These are phyloP conservation scores for Mycena olivaceomarginata DNA, from an alignment of 768 basidiomycete species.

Conservation along the genomic window DNA sequence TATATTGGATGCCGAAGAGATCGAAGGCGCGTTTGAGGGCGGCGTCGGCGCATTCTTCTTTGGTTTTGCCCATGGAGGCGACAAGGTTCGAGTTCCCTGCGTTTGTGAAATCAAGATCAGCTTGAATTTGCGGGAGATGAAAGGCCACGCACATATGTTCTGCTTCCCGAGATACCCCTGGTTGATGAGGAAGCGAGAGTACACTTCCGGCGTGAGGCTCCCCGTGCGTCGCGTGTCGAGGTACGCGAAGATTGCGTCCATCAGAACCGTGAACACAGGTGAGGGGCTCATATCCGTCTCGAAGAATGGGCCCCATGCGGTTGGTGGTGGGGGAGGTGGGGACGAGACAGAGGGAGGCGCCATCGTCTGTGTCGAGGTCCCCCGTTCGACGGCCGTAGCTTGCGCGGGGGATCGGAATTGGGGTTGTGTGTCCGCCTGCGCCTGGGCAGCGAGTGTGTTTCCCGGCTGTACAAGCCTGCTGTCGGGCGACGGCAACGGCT, in stretches of 20 bases:
- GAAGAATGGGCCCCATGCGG: slow-evolving; percentile 39
- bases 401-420: no score
- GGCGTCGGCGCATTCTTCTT: slow-evolving; percentile 39
- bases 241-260: slow-evolving; percentile 41
- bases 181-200: slow-evolving; percentile 41
- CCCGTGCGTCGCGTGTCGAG: slow-evolving; percentile 33
- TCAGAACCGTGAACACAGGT: slow-evolving; percentile 8
- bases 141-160: slow-evolving; percentile 31
- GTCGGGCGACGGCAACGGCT: no score
- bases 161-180: slow-evolving; percentile 34
- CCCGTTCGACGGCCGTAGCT: no score
- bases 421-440: background rate
- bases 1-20: slow-evolving; percentile 39
- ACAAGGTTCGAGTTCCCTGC: slow-evolving; percentile 32
- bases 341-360: background rate
- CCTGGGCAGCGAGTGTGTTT: background rate
- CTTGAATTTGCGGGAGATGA: background rate
- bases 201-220: slow-evolving; percentile 38
- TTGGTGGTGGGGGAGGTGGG: background rate
- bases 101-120: background rate
- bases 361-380: no score
- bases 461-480: no score
- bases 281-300: slow-evolving; percentile 20
- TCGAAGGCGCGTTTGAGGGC: slow-evolving; percentile 40
- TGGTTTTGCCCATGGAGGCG: slow-evolving; percentile 23